These are phyloP conservation scores for Mercurialis annua DNA, from an alignment of 345 rosid species.

Conservation along the genomic window DNA sequence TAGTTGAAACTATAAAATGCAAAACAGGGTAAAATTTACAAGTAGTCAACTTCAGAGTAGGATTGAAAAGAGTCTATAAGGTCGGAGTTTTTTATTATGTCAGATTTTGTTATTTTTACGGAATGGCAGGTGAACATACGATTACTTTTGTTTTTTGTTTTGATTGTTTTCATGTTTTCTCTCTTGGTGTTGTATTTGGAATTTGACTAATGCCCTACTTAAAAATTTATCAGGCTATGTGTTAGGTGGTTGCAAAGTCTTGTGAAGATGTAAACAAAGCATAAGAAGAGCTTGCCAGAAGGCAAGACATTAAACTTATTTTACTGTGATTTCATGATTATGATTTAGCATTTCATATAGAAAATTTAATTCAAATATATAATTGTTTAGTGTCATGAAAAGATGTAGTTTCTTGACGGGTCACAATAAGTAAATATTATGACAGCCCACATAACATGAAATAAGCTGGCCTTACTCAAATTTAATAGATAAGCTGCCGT, in stretches of 20 bases:
- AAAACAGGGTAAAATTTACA: no score
- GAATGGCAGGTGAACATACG: conserved; percentile 53
- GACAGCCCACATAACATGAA: not conserved
- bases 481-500: not conserved
- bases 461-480: not conserved
- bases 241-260: conserved; percentile 81
- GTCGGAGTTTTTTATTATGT: no score
- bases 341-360: not conserved
- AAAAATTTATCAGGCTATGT: conserved; percentile 56
- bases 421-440: not conserved
- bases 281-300: conserved; percentile 86
- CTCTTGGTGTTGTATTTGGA: not conserved
- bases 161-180: not conserved
- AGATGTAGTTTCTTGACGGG: not conserved
- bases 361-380: not conserved
- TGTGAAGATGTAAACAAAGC: conserved; percentile 94
- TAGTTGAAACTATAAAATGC: no score
- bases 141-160: no score
- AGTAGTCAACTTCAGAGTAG: no score
- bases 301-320: conserved; percentile 35
- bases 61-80: no score
- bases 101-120: no score
- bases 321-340: not conserved
- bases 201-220: not conserved
- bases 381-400: no score